Evolutionary conservation across 2,329 filamentous ascomycete genomes (phyloP).

Genomic region (Cladosporium oxysporum): DNA sequence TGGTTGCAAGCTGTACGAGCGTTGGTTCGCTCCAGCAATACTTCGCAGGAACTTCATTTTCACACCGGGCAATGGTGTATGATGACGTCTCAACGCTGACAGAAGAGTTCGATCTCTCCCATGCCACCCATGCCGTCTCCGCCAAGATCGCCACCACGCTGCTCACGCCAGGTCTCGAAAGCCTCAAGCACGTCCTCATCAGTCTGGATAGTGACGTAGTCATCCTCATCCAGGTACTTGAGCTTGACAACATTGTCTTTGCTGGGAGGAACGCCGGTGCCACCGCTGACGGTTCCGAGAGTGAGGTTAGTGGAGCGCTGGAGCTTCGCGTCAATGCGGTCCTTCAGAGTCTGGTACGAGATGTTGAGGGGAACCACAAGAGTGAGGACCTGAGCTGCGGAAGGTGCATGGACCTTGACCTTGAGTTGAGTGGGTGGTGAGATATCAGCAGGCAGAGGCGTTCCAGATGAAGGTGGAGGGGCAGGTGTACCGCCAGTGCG

Average conservation of each 20-base stretch:
- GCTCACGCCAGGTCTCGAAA: constrained; percentile 91
- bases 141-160: constrained; percentile 48
- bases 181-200: constrained; percentile 97
- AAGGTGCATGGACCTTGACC: constrained; percentile 82
- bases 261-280: constrained; percentile 53
- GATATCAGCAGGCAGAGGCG: constrained; percentile 22
- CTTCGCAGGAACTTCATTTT: neutral
- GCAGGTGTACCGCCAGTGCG: constrained; percentile 34
- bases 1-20: neutral
- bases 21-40: neutral
- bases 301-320: constrained; percentile 81
- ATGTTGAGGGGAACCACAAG: constrained; percentile 97
- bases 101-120: constrained; percentile 88
- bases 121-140: constrained; percentile 57
- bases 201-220: constrained; percentile 45
- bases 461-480: constrained; percentile 29
- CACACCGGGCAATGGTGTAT: neutral
- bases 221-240: constrained; percentile 21
- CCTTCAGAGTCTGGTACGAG: constrained; percentile 87
- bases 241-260: constrained; percentile 53
- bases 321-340: constrained; percentile 94
- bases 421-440: constrained; percentile 72
- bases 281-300: constrained; percentile 49
- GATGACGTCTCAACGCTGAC: constrained; percentile 53
- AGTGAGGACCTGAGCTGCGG: constrained; percentile 84